These are phyloP conservation scores for Tranzscheliella williamsii DNA, from an alignment of 1,284 basidiomycete species.

Conservation along the genomic window DNA sequence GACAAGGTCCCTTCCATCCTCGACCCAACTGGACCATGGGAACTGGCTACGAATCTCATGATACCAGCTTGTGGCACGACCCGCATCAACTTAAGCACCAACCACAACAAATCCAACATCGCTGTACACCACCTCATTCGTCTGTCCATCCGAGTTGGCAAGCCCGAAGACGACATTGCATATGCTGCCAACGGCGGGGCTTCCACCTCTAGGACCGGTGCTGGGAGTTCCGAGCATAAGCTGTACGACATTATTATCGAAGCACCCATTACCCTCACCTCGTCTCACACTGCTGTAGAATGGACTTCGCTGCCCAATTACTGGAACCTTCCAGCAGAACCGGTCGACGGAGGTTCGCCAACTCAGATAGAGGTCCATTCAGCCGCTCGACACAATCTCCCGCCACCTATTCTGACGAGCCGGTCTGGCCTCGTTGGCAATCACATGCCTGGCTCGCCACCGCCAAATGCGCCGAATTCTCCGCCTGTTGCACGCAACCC, in stretches of 20 bases:
- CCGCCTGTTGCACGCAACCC: constrained; percentile 9
- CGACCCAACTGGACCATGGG: constrained; percentile 67
- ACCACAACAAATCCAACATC: constrained; percentile 80
- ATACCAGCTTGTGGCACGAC: constrained; percentile 58
- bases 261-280: constrained; percentile 69
- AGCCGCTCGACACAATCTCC: constrained; percentile 10
- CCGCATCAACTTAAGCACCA: constrained; percentile 77
- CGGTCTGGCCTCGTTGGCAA: constrained; percentile 12
- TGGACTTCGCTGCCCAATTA: constrained; percentile 57
- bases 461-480: background rate
- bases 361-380: constrained; percentile 7
- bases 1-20: constrained; percentile 59
- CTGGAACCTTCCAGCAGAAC: constrained; percentile 35
- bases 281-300: constrained; percentile 51
- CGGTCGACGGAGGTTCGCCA: constrained; percentile 1
- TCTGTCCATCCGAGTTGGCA: constrained; percentile 80
- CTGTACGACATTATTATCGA: constrained; percentile 86
- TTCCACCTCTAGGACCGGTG: constrained; percentile 1
- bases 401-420: constrained; percentile 16
- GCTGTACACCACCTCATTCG: constrained; percentile 78
- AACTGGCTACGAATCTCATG: constrained; percentile 62
- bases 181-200: constrained; percentile 2
- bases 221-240: constrained; percentile 10
- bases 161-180: constrained; percentile 33
- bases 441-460: background rate